Conservation (phyloP, 257 asterid genomes). For the Solanum chilense region DNA sequence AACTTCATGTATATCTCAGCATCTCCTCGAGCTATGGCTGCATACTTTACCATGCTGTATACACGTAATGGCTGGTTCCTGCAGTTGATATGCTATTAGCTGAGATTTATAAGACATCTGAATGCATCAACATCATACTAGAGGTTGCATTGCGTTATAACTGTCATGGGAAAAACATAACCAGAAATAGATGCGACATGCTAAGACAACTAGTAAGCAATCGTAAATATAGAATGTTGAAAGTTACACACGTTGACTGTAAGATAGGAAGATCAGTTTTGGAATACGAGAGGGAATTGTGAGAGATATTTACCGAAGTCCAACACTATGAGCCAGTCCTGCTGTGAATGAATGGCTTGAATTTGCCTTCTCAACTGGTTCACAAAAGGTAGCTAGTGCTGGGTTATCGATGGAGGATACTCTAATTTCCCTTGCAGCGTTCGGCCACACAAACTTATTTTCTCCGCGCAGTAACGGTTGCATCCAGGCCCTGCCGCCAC, state of each 20-base stretch:
- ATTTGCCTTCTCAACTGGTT: constrained; percentile 80
- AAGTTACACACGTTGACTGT: background rate
- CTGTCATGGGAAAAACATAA: background rate
- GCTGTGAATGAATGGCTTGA: constrained; percentile 86
- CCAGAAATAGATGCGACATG: background rate
- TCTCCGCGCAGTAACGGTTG: constrained; percentile 49
- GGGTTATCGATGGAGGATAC: constrained; percentile 70
- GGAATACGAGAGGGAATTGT: background rate
- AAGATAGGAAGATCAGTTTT: background rate
- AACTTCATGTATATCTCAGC: constrained; percentile 85
- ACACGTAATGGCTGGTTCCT: constrained; percentile 73
- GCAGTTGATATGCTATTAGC: background rate
- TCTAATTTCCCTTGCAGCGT: constrained; percentile 41
- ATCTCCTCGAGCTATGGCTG: constrained; percentile 83
- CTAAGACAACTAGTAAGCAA: background rate
- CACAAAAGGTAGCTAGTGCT: constrained; percentile 72
- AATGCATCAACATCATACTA: background rate
- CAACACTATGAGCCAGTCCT: constrained; percentile 76
- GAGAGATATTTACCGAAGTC: constrained; percentile 36
- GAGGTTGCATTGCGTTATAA: background rate
- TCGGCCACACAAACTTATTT: constrained; percentile 55
- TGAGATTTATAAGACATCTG: background rate
- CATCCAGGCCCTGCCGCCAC: constrained; percentile 69
- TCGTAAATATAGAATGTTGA: background rate
- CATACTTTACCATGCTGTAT: constrained; percentile 75